phyloP scores from a whole-genome alignment of 441 rosid genomes.

The Jatropha multifida region DNA sequence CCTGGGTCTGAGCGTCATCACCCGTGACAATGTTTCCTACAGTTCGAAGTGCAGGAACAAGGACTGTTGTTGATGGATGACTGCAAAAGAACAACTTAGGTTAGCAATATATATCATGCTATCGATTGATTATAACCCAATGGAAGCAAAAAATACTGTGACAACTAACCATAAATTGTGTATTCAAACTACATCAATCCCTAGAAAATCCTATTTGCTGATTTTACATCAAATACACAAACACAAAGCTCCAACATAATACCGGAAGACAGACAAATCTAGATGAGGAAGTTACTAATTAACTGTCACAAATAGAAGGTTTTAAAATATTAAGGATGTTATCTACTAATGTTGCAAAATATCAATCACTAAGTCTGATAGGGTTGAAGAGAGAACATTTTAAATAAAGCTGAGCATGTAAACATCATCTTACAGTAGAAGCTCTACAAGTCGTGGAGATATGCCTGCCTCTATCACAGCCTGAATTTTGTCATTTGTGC shows the following conservation, averaged over 20 bases:
- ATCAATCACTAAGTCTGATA: background rate
- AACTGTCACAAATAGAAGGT: background rate
- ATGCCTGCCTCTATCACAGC: constrained; percentile 12
- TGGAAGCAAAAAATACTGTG: background rate
- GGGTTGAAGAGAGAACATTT: background rate
- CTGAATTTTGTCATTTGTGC: constrained; percentile 57
- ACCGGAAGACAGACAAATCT: background rate
- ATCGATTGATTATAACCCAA: background rate
- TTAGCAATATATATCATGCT: background rate
- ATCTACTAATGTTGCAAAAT: background rate
- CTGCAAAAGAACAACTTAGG: constrained; percentile 2
- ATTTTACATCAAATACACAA: no score
- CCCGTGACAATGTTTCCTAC: constrained; percentile 57
- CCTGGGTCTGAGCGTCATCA: constrained; percentile 20
- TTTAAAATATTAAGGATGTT: background rate
- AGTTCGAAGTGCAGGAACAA: constrained; percentile 19
- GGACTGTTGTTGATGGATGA: constrained; percentile 19
- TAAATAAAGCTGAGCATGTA: background rate
- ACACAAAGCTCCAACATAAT: background rate
- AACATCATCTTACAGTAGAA: constrained; percentile 12
- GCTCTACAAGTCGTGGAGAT: constrained; percentile 12
- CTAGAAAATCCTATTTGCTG: no score
- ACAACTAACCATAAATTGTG: background rate
- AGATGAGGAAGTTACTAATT: background rate
- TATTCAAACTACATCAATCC: no score